Evolutionary conservation across 75 land plant genomes (phyloP).

Genomic region (Picea sitchensis): DNA sequence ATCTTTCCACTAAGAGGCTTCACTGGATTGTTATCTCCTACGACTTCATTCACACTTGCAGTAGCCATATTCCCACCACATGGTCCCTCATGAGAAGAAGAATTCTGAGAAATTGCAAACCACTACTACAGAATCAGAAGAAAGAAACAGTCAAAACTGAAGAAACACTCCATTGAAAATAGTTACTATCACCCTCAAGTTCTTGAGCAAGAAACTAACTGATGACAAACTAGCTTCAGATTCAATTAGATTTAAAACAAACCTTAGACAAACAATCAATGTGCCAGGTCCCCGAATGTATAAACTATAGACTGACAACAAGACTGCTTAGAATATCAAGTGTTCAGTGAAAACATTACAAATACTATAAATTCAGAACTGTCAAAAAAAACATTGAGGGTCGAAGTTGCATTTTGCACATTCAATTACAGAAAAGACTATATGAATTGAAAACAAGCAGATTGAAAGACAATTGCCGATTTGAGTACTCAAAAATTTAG

Average conservation of each 20-base stretch:
- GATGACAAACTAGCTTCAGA: not conserved
- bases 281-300: not conserved
- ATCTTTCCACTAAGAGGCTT: slow-evolving; percentile 14
- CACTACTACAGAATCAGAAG: not conserved
- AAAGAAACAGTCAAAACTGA: too few species aligned
- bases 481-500: not conserved
- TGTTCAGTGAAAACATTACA: not conserved
- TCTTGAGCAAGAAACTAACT: not conserved
- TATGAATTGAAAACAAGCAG: not conserved
- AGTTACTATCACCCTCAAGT: not conserved
- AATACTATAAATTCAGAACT: not conserved
- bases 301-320: not conserved
- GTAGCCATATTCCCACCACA: not conserved
- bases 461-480: not conserved
- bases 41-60: not conserved
- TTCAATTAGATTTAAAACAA: not conserved
- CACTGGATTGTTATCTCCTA: slow-evolving; percentile 6
- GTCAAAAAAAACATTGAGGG: not conserved
- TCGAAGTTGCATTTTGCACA: not conserved
- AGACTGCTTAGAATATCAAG: not conserved
- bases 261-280: not conserved
- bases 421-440: not conserved
- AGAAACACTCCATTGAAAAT: slow-evolving; percentile 3
- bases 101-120: slow-evolving; percentile 5
- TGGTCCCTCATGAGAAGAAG: slow-evolving; percentile 3